Evolutionary conservation across 2,329 filamentous ascomycete genomes (phyloP), one percentile per base, ranked within the genome.

Genomic region (Hymenoscyphus fraxineus): DNA sequence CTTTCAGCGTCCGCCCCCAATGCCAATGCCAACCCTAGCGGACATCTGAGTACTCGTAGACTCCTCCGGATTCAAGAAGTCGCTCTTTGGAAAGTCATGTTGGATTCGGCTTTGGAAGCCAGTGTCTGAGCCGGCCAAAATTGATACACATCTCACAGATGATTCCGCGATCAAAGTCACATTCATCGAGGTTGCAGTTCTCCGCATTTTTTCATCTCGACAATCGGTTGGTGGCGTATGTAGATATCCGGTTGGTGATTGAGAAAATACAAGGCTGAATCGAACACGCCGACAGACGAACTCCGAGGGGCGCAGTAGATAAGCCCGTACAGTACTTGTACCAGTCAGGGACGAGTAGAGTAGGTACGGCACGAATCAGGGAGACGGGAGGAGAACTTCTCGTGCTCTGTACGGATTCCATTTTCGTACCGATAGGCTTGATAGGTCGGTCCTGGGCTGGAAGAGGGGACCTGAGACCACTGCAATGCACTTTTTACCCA

Each of bases 201-300:
- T 32, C 15, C 44, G 27, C n/a, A 32, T 13, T 22, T 60, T 39
- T 60, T 27, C 41, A 54, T 54, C 19, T 27, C 47, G 47, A 54
- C 47, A 19, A 54, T 54, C 47, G 47, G 59, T 60, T 40, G 41
- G 59, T 60, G 59, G 41, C 59, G 44, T 27, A 54, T 38, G 31
- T 60, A 47, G 41, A 13, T 51, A n/a, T 35, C 41, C 44, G 16
- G 55, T 57, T 32, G 55, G 31, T 55, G 31, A 12, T 51, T 32
- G 40, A n/a, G 32, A 27, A 7, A 51, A 15, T 32, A 22, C 54
- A 62, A 57, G 60, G 60, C 60, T 62, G 60, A 58, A 62, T 57
- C 51, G 19, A 15, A 16, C 59, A 44, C 32, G 59, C 32, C 31
- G 40, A 47, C 38, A 41, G 56, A 62, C 59, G 41, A 54, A 54